Evolutionary conservation across 2,329 filamentous ascomycete species (phyloP).

Genomic region (Sporothrix humicola): DNA sequence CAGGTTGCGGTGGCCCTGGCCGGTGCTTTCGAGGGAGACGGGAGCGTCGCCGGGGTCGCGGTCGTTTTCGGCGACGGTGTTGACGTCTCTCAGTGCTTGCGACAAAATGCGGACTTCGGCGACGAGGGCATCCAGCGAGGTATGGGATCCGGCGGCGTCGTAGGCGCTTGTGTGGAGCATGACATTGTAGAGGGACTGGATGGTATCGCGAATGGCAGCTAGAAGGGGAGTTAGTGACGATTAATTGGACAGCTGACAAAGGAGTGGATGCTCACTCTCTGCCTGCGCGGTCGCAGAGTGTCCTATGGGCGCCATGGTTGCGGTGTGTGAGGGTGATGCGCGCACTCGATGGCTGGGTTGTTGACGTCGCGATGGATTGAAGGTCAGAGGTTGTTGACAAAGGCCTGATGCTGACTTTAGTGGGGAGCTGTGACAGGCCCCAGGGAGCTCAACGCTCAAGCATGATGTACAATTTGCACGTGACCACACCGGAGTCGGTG

Average conservation of each 20-base stretch:
- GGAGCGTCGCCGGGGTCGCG: slow-evolving; percentile 1
- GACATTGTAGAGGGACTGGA: slow-evolving; percentile 67
- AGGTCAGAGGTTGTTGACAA: not conserved
- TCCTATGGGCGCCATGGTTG: slow-evolving; percentile 51
- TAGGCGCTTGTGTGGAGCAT: slow-evolving; percentile 68
- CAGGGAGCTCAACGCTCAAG: not conserved
- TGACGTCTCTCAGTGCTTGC: slow-evolving; percentile 48
- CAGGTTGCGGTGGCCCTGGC: slow-evolving; percentile 43
- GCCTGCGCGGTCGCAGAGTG: slow-evolving; percentile 35
- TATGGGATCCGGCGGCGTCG: slow-evolving; percentile 54
- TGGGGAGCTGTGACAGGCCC: not conserved
- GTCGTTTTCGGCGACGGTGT: slow-evolving; percentile 46
- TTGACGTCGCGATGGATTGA: not conserved
- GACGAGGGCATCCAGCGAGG: slow-evolving; percentile 62
- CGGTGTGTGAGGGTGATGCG: not conserved
- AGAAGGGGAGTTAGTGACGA: not conserved
- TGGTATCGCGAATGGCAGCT: slow-evolving; percentile 52
- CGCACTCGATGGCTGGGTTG: not conserved
- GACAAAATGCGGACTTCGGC: slow-evolving; percentile 57
- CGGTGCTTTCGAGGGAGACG: slow-evolving; percentile 11
- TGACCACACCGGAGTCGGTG: not conserved
- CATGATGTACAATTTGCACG: not conserved
- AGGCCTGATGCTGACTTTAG: not conserved
- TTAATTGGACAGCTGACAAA: not conserved
- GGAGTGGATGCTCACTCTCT: slow-evolving; percentile 8